Evolutionary conservation across 164 flowering plant species (phyloP).

Genomic region (Vitis cinerea): DNA sequence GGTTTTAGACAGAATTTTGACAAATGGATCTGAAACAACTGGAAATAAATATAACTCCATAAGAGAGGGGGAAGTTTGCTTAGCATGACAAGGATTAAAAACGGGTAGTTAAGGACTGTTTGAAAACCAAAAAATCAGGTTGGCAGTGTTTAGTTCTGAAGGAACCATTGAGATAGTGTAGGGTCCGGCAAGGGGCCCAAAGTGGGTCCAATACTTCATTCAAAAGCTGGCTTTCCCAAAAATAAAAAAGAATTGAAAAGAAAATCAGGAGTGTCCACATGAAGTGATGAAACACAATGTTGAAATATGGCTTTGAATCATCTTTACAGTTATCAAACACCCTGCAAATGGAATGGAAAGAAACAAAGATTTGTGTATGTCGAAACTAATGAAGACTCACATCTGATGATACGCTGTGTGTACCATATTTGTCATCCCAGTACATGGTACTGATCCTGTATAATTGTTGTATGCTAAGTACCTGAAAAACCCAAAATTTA

Average conservation of each 20-base stretch:
- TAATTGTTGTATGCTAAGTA: conserved; percentile 77
- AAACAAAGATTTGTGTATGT: not conserved
- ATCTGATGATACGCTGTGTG: conserved; percentile 76
- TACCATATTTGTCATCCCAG: conserved; percentile 90
- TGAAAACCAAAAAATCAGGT: not conserved
- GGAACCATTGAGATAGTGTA: not conserved
- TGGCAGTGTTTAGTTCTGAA: not conserved
- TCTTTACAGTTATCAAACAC: not conserved
- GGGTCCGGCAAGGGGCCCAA: not conserved
- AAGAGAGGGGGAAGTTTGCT: not conserved
- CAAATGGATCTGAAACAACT: not conserved
- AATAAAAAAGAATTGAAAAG: not conserved
- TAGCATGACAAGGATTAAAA: not conserved
- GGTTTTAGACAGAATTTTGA: not conserved
- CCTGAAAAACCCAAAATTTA: conserved; percentile 35
- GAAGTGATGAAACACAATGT: not conserved
- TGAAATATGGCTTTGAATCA: not conserved
- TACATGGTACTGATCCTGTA: conserved; percentile 87
- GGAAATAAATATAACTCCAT: not conserved
- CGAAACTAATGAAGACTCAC: conserved; percentile 31
- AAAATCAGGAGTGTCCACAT: not conserved
- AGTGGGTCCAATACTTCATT: not conserved
- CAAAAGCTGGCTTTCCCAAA: not conserved
- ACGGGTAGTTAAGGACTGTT: not conserved
- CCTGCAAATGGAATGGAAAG: not conserved